Percentiles rank a stretch among this genome's conserved stretches.
These are phyloP conservation scores for Cyberlindnera maritima DNA, from an alignment of 805 yeast genomes.

Conservation along the genomic window DNA sequence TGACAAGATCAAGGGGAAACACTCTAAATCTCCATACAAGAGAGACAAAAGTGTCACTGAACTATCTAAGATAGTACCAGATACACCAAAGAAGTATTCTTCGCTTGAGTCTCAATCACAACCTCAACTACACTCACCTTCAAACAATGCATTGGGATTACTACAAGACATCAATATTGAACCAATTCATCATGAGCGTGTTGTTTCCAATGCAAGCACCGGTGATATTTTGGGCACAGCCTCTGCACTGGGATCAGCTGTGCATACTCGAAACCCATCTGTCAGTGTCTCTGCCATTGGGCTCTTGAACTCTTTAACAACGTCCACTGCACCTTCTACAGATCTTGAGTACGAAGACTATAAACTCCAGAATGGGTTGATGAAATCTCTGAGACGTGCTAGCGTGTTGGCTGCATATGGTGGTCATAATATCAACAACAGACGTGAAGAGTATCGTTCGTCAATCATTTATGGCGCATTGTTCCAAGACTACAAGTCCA, in stretches of 20 bases:
- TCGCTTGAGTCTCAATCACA: not conserved
- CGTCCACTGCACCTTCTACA: not conserved
- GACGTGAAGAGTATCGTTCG: slow-evolving; percentile 11
- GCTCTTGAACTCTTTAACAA: not conserved
- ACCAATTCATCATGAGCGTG: slow-evolving; percentile 17
- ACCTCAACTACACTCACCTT: not conserved
- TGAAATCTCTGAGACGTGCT: slow-evolving; percentile 8
- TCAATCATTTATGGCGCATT: slow-evolving; percentile 13
- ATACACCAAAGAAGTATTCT: not conserved
- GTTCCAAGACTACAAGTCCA: slow-evolving; percentile 7
- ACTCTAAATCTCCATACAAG: slow-evolving; percentile 27
- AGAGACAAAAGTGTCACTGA: slow-evolving; percentile 6
- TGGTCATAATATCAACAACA: slow-evolving; percentile 24
- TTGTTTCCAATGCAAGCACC: slow-evolving; percentile 5
- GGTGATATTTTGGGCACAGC: not conserved
- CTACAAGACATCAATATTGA: slow-evolving; percentile 24
- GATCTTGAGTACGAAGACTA: slow-evolving; percentile 12
- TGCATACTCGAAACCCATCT: slow-evolving; percentile 6
- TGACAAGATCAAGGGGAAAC: slow-evolving; percentile 17
- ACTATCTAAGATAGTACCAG: slow-evolving; percentile 3
- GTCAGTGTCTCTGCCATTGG: not conserved
- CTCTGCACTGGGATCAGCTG: not conserved
- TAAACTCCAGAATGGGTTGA: slow-evolving; percentile 10
- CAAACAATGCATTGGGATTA: not conserved
- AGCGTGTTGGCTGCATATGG: slow-evolving; percentile 13